Evolutionary conservation across 1,284 basidiomycete species (phyloP).

Genomic region (Neonothopanus nambi): DNA sequence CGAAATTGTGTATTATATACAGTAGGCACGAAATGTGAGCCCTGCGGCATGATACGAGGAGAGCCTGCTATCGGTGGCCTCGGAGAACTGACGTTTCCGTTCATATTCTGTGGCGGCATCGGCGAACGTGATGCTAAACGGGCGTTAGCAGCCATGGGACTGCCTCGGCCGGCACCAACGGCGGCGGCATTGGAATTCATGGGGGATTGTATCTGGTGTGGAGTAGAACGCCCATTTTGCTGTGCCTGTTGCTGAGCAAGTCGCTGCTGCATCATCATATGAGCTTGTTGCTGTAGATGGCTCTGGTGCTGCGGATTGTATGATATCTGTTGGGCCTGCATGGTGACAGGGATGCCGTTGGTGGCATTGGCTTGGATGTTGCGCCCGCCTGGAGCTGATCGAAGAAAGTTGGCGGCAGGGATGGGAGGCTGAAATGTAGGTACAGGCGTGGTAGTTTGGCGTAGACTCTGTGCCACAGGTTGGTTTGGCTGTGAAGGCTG

Average conservation of each 20-base stretch:
- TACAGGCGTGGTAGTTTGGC: constrained; percentile 15
- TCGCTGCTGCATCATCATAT: neutral
- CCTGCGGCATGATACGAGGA: neutral
- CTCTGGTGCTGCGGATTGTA: neutral
- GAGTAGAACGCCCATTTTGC: constrained; percentile 18
- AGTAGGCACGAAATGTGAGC: neutral
- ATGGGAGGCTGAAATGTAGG: constrained; percentile 25
- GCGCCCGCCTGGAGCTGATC: constrained; percentile 22
- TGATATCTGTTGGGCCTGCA: neutral
- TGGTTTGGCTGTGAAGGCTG: constrained; percentile 13
- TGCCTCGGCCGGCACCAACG: constrained; percentile 18
- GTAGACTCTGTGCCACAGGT: too few relatives aligned
- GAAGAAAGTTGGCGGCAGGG: constrained; percentile 24
- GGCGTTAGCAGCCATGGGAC: constrained; percentile 24
- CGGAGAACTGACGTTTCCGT: neutral
- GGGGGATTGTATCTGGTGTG: constrained; percentile 9
- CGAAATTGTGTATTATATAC: neutral
- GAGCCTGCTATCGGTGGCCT: neutral
- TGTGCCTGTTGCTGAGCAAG: constrained; percentile 22
- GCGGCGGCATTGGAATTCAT: neutral
- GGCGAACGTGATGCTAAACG: constrained; percentile 24
- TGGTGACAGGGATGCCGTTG: constrained; percentile 6
- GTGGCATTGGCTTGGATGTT: constrained; percentile 15
- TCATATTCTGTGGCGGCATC: constrained; percentile 27
- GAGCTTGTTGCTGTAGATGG: neutral